A percentile compares a stretch with the other conserved stretches of the same genome.
Conservation (phyloP, 192 early-diverging fungal species). For the Backusella morwellensis region DNA sequence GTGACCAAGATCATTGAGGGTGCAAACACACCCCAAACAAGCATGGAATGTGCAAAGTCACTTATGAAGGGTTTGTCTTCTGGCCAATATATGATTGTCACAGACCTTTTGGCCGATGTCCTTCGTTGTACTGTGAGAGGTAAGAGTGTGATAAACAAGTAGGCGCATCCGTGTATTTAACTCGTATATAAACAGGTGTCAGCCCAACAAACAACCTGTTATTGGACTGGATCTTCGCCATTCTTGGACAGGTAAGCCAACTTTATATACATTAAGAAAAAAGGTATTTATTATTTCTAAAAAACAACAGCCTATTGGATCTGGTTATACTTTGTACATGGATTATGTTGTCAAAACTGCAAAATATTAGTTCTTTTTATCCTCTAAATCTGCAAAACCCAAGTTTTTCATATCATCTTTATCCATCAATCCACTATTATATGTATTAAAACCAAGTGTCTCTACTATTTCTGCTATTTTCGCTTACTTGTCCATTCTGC, state of each 20-base stretch:
- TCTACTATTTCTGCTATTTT: background rate
- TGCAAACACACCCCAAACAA: slow-evolving; percentile 52
- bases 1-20: slow-evolving; percentile 72
- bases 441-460: background rate
- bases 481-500: slow-evolving; percentile 85
- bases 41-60: slow-evolving; percentile 57
- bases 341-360: slow-evolving; percentile 28
- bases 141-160: background rate
- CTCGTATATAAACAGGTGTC: slow-evolving; percentile 20
- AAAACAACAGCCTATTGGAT: slow-evolving; percentile 19
- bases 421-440: slow-evolving; percentile 62
- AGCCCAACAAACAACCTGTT: slow-evolving; percentile 36
- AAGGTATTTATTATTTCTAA: background rate
- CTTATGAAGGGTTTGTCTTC: slow-evolving; percentile 39
- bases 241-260: slow-evolving; percentile 27
- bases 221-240: slow-evolving; percentile 24
- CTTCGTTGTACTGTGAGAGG: slow-evolving; percentile 27
- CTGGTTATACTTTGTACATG: slow-evolving; percentile 33
- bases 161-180: background rate
- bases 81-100: slow-evolving; percentile 35
- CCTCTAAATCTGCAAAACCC: slow-evolving; percentile 57
- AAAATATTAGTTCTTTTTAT: slow-evolving; percentile 16
- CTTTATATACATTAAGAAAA: background rate
- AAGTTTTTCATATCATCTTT: slow-evolving; percentile 65
- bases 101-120: slow-evolving; percentile 28